Evolutionary conservation across 2,329 filamentous ascomycete species (phyloP).

Genomic region (Fusarium albidum): DNA sequence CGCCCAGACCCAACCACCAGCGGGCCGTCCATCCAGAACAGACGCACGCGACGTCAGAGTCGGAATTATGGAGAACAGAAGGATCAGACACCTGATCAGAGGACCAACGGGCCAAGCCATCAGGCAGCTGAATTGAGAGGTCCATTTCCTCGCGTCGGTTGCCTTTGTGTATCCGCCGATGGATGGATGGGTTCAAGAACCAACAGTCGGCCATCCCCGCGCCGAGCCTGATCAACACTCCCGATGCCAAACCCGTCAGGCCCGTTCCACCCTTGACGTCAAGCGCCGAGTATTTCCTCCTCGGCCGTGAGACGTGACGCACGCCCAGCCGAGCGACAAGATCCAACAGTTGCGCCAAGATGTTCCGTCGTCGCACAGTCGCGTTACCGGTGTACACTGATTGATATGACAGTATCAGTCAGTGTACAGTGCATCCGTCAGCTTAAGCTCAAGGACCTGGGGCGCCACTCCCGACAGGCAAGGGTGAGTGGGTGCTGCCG

Average conservation of each 20-base stretch:
- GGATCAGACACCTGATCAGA: background rate
- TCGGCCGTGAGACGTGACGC: conserved; percentile 27
- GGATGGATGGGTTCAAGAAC: too few relatives aligned
- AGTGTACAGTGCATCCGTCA: too few relatives aligned
- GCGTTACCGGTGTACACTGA: too few relatives aligned
- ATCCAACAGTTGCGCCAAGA: conserved; percentile 13
- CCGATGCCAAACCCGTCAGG: conserved; percentile 10
- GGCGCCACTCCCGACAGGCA: conserved; percentile 2
- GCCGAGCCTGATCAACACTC: background rate
- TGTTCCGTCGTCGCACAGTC: too few relatives aligned
- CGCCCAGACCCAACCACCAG: too few relatives aligned
- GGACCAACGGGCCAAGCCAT: conserved; percentile 1
- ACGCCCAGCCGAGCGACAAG: conserved; percentile 24
- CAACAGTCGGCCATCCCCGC: background rate
- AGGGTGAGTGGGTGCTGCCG: background rate
- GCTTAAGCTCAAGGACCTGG: conserved; percentile 27
- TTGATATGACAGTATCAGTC: too few relatives aligned
- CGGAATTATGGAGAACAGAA: background rate
- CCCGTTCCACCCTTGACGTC: conserved; percentile 26
- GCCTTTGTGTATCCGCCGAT: too few relatives aligned
- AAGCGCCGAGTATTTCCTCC: conserved; percentile 4
- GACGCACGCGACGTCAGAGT: conserved; percentile 1
- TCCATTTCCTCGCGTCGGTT: too few relatives aligned
- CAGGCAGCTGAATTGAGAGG: conserved; percentile 32
- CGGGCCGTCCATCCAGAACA: background rate